Evolutionary conservation across 805 yeast species (phyloP).

Genomic region (Kodamaea laetipori): DNA sequence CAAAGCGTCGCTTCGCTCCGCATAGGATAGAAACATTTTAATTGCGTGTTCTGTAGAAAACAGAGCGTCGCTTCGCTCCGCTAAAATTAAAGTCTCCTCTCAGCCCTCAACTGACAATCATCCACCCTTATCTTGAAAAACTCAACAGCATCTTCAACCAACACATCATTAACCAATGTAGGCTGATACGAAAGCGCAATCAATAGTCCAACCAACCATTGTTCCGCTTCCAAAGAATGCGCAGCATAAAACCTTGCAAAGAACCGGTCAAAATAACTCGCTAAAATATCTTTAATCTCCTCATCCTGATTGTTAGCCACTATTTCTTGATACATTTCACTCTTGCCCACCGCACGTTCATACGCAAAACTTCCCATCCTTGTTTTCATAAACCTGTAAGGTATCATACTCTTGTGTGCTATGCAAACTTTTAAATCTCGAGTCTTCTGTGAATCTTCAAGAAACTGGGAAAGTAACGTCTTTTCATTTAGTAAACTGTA

Average conservation of each 20-base stretch:
- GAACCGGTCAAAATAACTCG: constrained; percentile 17
- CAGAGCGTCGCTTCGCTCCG: too few species aligned
- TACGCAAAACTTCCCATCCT: constrained; percentile 2
- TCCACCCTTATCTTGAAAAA: constrained; percentile 10
- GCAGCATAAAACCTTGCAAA: constrained; percentile 17
- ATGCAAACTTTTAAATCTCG: constrained; percentile 16
- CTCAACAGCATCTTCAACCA: constrained; percentile 15
- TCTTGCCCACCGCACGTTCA: constrained; percentile 11
- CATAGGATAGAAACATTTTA: too few species aligned
- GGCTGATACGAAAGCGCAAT: constrained; percentile 13
- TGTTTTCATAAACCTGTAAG: constrained; percentile 11
- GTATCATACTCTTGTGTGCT: constrained; percentile 16
- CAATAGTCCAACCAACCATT: constrained; percentile 16
- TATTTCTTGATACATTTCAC: constrained; percentile 6
- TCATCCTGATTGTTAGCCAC: constrained; percentile 11
- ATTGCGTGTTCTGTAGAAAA: too few species aligned
- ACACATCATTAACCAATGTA: constrained; percentile 7
- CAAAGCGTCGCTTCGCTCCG: too few species aligned
- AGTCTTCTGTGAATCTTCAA: constrained; percentile 11
- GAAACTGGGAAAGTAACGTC: constrained; percentile 11
- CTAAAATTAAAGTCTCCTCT: too few species aligned
- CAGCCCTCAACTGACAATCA: constrained; percentile 11
- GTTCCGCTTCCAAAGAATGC: constrained; percentile 15
- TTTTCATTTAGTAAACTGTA: constrained; percentile 13
- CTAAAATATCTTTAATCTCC: constrained; percentile 12